Conservation (phyloP, 2,329 filamentous ascomycete genomes). For the Ophiosphaerella korrae region DNA sequence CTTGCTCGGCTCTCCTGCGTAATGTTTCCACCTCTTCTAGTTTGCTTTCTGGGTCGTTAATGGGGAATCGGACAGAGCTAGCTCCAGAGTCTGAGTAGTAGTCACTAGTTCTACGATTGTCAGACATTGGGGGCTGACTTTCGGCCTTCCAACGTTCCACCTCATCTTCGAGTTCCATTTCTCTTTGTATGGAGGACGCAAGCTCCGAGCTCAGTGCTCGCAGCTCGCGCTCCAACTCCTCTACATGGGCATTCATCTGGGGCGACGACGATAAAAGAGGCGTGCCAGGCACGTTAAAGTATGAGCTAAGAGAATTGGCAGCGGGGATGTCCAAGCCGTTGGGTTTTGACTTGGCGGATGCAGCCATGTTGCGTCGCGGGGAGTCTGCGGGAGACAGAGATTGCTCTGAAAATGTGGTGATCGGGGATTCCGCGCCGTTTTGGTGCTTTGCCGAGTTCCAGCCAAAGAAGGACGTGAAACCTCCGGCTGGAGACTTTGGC, state of each 20-base stretch:
- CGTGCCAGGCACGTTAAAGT: slow-evolving; percentile 55
- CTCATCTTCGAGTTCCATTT: slow-evolving; percentile 95
- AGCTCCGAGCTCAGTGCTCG: slow-evolving; percentile 92
- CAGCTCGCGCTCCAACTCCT: slow-evolving; percentile 92
- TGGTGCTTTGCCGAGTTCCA: slow-evolving; percentile 64
- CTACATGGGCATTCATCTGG: slow-evolving; percentile 64
- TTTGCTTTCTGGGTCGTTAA: slow-evolving; percentile 63
- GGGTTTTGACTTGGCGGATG: slow-evolving; percentile 46
- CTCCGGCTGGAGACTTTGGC: slow-evolving; percentile 55
- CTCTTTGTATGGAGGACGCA: slow-evolving; percentile 87
- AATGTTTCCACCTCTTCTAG: slow-evolving; percentile 79
- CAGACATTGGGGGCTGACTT: slow-evolving; percentile 61
- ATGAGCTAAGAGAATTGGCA: slow-evolving; percentile 54
- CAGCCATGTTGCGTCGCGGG: slow-evolving; percentile 46
- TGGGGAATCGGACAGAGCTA: slow-evolving; percentile 77
- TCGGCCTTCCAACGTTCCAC: slow-evolving; percentile 88
- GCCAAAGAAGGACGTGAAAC: slow-evolving; percentile 70
- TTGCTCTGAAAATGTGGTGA: slow-evolving; percentile 66
- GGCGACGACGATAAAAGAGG: slow-evolving; percentile 52
- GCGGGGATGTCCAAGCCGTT: slow-evolving; percentile 57
- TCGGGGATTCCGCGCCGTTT: slow-evolving; percentile 61
- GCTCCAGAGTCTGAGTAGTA: slow-evolving; percentile 97
- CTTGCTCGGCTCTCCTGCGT: slow-evolving; percentile 84
- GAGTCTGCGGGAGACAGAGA: slow-evolving; percentile 64
- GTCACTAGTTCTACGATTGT: slow-evolving; percentile 83